Evolutionary conservation across 768 basidiomycete species (phyloP).

Genomic region (Auriscalpium vulgare): DNA sequence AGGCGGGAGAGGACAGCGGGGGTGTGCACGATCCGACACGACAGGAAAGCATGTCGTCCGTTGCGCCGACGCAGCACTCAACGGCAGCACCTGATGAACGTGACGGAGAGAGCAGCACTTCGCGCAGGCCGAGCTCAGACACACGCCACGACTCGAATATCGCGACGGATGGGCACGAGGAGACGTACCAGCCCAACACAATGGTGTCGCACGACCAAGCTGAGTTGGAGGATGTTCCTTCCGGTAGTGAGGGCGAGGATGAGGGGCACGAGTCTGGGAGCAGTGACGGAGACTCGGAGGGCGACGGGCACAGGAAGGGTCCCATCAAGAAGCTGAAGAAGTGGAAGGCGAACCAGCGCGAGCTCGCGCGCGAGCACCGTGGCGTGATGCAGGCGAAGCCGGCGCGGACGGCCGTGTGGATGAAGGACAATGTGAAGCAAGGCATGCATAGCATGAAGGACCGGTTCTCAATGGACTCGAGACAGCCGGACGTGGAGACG

Average conservation of each 20-base stretch:
- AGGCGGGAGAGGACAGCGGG: neutral
- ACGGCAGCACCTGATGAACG: neutral
- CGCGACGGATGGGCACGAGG: constrained; percentile 15
- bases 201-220: neutral
- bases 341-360: constrained; percentile 35
- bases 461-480: constrained; percentile 29
- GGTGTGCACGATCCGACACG: neutral
- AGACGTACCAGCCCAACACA: neutral
- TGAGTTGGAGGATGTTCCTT: neutral
- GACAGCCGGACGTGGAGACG: constrained; percentile 24
- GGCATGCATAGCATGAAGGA: constrained; percentile 31
- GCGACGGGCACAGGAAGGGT: constrained; percentile 18
- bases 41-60: neutral
- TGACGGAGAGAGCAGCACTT: neutral
- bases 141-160: constrained; percentile 6
- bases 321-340: constrained; percentile 28
- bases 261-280: constrained; percentile 15
- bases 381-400: constrained; percentile 58
- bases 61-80: constrained; percentile 7
- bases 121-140: neutral
- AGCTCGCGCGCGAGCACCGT: constrained; percentile 45
- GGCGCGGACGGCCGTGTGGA: constrained; percentile 46
- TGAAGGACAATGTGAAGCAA: constrained; percentile 43
- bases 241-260: neutral
- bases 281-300: constrained; percentile 20